Evolutionary conservation across 495 filamentous ascomycete genomes (phyloP).

Genomic region (Friedmanniomyces endolithicus): DNA sequence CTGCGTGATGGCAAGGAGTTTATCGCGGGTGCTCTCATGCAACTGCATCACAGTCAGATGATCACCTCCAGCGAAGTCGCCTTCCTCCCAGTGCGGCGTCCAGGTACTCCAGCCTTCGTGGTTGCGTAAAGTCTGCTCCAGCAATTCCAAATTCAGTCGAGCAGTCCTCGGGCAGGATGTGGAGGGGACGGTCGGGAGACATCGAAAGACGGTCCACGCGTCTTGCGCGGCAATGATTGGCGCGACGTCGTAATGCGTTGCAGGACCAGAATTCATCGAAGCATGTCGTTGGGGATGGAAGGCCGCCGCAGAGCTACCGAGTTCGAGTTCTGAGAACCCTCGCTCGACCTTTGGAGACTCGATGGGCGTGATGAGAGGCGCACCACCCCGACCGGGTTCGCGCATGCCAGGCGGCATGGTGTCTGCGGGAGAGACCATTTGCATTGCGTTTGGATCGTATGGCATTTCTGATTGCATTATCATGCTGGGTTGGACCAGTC

Average conservation of each 20-base stretch:
- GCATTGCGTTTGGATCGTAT: conserved; percentile 32
- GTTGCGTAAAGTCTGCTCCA: conserved; percentile 39
- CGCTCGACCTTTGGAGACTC: conserved; percentile 29
- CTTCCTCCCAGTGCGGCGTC: conserved; percentile 36
- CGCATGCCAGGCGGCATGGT: conserved; percentile 26
- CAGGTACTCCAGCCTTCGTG: conserved; percentile 35
- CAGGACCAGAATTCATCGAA: conserved; percentile 29
- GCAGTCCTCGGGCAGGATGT: conserved; percentile 44
- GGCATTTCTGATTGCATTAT: conserved; percentile 24
- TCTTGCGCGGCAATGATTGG: conserved; percentile 42
- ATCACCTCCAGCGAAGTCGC: conserved; percentile 37
- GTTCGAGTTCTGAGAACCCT: conserved; percentile 25
- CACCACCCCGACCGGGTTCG: conserved; percentile 18
- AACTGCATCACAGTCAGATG: conserved; percentile 34
- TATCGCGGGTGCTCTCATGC: conserved; percentile 42
- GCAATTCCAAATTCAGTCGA: conserved; percentile 43
- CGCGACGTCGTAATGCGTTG: conserved; percentile 36
- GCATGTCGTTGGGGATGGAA: conserved; percentile 10
- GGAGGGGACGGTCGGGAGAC: conserved; percentile 40
- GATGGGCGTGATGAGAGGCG: conserved; percentile 21
- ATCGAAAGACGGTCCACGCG: conserved; percentile 46
- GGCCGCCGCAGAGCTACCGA: conserved; percentile 24
- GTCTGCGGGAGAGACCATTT: conserved; percentile 26
- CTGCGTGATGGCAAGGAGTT: conserved; percentile 51
- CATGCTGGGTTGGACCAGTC: conserved; percentile 25